Evolutionary conservation across 2,329 filamentous ascomycete genomes (phyloP), one percentile per base, ranked within the genome.

Genomic region (Stagonosporopsis tanaceti): DNA sequence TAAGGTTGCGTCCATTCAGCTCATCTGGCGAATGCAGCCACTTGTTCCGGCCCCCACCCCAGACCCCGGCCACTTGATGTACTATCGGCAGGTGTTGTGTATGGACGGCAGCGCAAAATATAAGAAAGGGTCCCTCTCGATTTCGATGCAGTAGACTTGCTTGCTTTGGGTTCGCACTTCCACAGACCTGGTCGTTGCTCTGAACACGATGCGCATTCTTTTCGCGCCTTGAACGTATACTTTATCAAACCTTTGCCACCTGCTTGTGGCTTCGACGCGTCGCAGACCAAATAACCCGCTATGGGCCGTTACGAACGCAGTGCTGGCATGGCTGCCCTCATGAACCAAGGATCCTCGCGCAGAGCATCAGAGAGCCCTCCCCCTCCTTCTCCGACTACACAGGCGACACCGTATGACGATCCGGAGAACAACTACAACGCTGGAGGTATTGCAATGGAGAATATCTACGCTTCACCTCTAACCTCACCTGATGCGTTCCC

Each of bases 371-470:
- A 51, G 6, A 48, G 30, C 3, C 38, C 48, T 38, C 39, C 39
- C 8, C 53, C 59, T 4, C 32, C 54, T 25, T 53, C 39, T 22
- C 53, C 60, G 38, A 41, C 62, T n/a, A 50, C 54, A 47, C 65
- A 63, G 1, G 53, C 44, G 27, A 60, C 62, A 8, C 53, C 62
- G 9, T 63, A 64, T 27, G 57, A 66, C 17, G 53, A 50, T 15
- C 57, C 32, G 14, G 32, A 64, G 12, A 52, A 51, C 8, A 53
- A 47, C 14, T 64, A 67, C n/a, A 54, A 69, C 30, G 53, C 55
- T 11, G 63, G 65, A 7, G 66, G 70, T 32, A 58, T 71, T 4
- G 59, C 65, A 5, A 68, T 69, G 57, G 66, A 69, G n/a, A 59
- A 67, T 14, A 55, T 62, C 4, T 63, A 67, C 27, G 59, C 64